phyloP scores from a whole-genome alignment of 306 rosid genomes.

The Sphenostylis stenocarpa region DNA sequence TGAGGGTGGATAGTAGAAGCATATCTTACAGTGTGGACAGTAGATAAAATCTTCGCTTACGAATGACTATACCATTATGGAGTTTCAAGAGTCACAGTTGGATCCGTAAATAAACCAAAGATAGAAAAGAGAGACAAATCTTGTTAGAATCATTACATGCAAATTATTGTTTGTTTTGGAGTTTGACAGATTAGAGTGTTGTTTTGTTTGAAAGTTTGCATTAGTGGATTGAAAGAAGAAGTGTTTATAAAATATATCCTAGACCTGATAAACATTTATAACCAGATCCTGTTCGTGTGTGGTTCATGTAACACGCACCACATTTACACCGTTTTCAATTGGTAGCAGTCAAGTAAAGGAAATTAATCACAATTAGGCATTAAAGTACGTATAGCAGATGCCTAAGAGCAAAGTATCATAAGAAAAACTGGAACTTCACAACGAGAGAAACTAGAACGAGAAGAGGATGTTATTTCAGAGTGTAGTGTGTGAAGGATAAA shows the following conservation, averaged over 20 bases:
- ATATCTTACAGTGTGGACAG: too few species aligned
- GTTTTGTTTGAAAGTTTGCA: too few species aligned
- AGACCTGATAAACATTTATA: background rate
- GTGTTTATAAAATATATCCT: background rate
- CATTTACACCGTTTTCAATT: background rate
- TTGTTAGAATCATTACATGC: too few species aligned
- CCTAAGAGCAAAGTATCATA: background rate
- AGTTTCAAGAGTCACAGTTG: too few species aligned
- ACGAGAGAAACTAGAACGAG: background rate
- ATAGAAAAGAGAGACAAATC: too few species aligned
- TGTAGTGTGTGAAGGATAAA: too few species aligned
- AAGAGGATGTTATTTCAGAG: too few species aligned
- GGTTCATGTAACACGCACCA: background rate
- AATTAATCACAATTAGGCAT: background rate
- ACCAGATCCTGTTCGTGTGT: background rate
- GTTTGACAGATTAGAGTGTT: too few species aligned
- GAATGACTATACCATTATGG: too few species aligned
- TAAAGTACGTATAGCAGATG: background rate
- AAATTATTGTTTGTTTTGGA: too few species aligned
- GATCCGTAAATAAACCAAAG: too few species aligned
- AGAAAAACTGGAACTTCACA: background rate
- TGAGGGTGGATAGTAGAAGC: background rate
- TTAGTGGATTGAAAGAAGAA: background rate
- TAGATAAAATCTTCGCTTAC: too few species aligned
- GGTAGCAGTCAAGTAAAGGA: background rate